These are phyloP conservation scores for Fusarium sp. DNA, from an alignment of 2,329 filamentous ascomycete species.

Conservation along the genomic window DNA sequence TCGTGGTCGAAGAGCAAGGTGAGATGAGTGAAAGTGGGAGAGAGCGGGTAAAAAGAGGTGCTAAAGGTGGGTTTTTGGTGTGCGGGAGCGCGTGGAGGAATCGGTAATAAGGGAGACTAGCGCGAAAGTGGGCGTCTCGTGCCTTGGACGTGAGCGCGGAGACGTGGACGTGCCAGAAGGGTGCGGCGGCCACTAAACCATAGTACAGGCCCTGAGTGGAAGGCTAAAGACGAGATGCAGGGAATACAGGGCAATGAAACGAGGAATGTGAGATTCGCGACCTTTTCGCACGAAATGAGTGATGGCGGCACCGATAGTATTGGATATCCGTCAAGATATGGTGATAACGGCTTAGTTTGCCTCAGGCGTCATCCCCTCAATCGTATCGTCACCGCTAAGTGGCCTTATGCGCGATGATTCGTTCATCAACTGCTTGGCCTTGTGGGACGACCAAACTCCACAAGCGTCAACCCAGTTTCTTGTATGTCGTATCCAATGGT, in stretches of 20 bases:
- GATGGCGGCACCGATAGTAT: not conserved
- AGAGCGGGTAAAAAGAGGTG: constrained; percentile 41
- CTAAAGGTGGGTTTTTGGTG: constrained; percentile 41
- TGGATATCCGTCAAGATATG: too few relatives aligned
- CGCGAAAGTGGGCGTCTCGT: constrained; percentile 36
- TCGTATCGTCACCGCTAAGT: constrained; percentile 36
- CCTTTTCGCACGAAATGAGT: constrained; percentile 3
- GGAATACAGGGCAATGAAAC: constrained; percentile 16
- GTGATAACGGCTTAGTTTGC: constrained; percentile 3
- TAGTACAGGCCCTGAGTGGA: not conserved
- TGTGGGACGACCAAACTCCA: constrained; percentile 35
- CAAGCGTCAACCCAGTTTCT: constrained; percentile 31
- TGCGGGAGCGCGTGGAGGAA: constrained; percentile 40
- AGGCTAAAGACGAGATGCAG: constrained; percentile 2
- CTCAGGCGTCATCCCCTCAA: constrained; percentile 34
- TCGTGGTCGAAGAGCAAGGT: constrained; percentile 16
- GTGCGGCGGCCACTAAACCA: constrained; percentile 4
- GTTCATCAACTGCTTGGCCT: constrained; percentile 25
- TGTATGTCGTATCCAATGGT: constrained; percentile 37
- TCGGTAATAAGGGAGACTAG: constrained; percentile 40
- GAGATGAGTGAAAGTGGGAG: constrained; percentile 31
- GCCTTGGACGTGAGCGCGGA: constrained; percentile 32
- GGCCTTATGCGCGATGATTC: constrained; percentile 23
- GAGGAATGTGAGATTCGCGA: constrained; percentile 23
- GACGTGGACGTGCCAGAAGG: constrained; percentile 16